phyloP scores from a whole-genome alignment of 495 filamentous ascomycete genomes.

The Recurvomyces mirabilis region DNA sequence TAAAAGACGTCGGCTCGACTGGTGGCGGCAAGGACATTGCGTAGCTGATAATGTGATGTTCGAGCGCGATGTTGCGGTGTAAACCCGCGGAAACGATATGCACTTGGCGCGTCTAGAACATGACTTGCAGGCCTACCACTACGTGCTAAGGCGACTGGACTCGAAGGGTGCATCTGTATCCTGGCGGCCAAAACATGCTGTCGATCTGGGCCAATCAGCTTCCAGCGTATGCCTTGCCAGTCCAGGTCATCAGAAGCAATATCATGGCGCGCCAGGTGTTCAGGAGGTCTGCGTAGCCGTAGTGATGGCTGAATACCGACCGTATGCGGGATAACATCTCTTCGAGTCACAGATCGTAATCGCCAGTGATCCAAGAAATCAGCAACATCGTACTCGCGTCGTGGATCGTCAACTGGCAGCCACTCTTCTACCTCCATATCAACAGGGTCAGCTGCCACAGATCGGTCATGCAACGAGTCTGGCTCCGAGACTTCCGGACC shows the following conservation, averaged over 20 bases:
- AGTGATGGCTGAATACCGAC: background rate
- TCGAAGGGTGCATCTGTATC: background rate
- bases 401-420: slow-evolving; percentile 15
- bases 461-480: background rate
- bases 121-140: background rate
- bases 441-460: background rate
- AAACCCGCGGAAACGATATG: slow-evolving; percentile 53
- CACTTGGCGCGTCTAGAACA: background rate
- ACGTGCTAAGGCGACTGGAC: background rate
- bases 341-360: background rate
- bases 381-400: slow-evolving; percentile 14
- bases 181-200: slow-evolving; percentile 10
- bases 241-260: background rate
- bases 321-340: background rate
- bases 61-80: slow-evolving; percentile 51
- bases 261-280: background rate
- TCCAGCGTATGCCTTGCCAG: slow-evolving; percentile 16
- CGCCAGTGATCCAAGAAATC: slow-evolving; percentile 19
- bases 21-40: slow-evolving; percentile 65
- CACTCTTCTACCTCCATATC: slow-evolving; percentile 4
- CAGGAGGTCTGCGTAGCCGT: background rate
- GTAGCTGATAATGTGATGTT: slow-evolving; percentile 78
- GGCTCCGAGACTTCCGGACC: background rate
- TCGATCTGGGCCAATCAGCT: slow-evolving; percentile 3
- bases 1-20: slow-evolving; percentile 71